Evolutionary conservation across 306 rosid genomes (phyloP).

Genomic region (Inga oerstediana): DNA sequence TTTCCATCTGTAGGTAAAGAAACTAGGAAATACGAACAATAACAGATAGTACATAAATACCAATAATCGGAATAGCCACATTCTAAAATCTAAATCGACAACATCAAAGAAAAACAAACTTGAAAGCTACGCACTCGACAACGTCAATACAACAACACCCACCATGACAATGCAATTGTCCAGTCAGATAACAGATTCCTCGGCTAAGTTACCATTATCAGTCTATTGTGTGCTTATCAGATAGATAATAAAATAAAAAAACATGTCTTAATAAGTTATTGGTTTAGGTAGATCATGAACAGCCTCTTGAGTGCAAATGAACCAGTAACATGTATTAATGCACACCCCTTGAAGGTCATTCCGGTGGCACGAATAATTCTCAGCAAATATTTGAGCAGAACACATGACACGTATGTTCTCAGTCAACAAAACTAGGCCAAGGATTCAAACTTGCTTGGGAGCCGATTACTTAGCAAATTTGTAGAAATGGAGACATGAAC

Average conservation of each 20-base stretch:
- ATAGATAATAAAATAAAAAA: background rate
- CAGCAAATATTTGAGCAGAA: background rate
- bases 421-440: background rate
- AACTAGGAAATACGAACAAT: background rate
- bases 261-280: background rate
- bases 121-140: background rate
- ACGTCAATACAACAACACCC: background rate
- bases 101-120: background rate
- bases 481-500: background rate
- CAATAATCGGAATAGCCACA: background rate
- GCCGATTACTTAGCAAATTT: background rate
- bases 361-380: background rate
- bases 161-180: background rate
- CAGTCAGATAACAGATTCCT: background rate
- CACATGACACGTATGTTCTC: background rate
- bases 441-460: background rate
- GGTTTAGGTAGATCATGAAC: background rate
- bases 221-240: background rate
- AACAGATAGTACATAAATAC: background rate
- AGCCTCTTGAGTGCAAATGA: background rate
- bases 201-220: background rate
- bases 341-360: background rate
- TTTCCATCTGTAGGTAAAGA: constrained; percentile 4
- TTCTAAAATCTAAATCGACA: background rate
- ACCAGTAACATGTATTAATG: background rate